Evolutionary conservation across 345 rosid genomes (phyloP).

Genomic region (Physaria fendleri): DNA sequence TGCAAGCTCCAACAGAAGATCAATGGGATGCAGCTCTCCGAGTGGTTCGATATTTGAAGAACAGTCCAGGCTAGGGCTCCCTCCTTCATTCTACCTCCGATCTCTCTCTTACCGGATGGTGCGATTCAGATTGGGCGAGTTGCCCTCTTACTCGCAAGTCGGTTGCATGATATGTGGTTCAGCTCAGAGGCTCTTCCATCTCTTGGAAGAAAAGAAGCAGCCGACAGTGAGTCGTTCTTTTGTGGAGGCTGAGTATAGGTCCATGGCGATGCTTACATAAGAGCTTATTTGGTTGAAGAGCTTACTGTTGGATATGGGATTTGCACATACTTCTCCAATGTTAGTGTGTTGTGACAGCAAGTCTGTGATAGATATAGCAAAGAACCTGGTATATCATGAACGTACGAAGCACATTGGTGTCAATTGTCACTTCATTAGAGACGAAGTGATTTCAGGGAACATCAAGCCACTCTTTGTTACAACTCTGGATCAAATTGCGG

Average conservation of each 20-base stretch:
- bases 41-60: neutral
- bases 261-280: too few relatives aligned
- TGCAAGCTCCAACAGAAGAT: neutral
- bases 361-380: neutral
- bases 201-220: neutral
- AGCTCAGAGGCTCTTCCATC: neutral
- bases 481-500: too few relatives aligned
- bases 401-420: neutral
- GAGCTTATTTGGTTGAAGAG: too few relatives aligned
- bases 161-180: neutral
- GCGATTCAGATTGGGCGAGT: neutral
- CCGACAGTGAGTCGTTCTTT: too few relatives aligned
- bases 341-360: neutral
- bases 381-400: neutral
- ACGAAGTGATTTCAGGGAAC: neutral
- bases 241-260: too few relatives aligned
- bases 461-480: too few relatives aligned
- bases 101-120: neutral
- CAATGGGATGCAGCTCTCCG: neutral
- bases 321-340: too few relatives aligned
- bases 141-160: neutral
- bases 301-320: too few relatives aligned
- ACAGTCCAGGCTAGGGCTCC: neutral
- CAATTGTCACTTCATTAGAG: neutral
- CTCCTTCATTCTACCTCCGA: neutral